These are phyloP conservation scores for Breynia disticha DNA, from an alignment of 441 rosid species.

Conservation along the genomic window DNA sequence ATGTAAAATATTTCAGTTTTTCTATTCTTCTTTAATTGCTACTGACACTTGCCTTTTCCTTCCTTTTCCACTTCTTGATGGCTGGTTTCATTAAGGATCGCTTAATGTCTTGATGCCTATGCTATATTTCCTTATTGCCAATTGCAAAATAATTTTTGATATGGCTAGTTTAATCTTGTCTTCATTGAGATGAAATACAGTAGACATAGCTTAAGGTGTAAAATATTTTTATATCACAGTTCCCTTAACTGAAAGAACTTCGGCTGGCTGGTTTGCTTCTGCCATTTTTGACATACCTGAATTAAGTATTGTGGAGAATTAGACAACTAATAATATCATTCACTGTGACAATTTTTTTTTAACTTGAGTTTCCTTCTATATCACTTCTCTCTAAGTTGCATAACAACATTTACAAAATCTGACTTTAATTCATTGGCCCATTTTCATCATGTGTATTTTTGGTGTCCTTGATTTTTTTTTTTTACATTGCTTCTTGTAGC, in stretches of 20 bases:
- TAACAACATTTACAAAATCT: neutral
- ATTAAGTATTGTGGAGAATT: too few relatives aligned
- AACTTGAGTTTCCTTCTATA: neutral
- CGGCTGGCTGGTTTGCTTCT: too few relatives aligned
- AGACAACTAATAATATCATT: too few relatives aligned
- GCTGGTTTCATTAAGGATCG: neutral
- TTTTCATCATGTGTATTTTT: constrained; percentile 3
- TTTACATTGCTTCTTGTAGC: constrained; percentile 31
- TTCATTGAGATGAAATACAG: too few relatives aligned
- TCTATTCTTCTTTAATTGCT: neutral
- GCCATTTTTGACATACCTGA: too few relatives aligned
- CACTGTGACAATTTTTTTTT: neutral
- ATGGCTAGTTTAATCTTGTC: too few relatives aligned
- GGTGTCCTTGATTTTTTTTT: constrained; percentile 6
- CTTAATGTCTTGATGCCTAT: too few relatives aligned
- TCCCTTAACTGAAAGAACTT: too few relatives aligned
- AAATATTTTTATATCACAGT: too few relatives aligned
- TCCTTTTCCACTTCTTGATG: neutral
- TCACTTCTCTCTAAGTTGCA: neutral
- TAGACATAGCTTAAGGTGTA: too few relatives aligned
- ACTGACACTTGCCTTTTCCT: neutral
- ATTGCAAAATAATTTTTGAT: too few relatives aligned
- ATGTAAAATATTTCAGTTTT: constrained; percentile 29
- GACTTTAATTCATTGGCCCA: constrained; percentile 4
- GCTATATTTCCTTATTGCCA: too few relatives aligned